These are phyloP conservation scores for Hemisphaericaspora lyxosophila DNA, from an alignment of 1,139 yeast species.

Conservation along the genomic window DNA sequence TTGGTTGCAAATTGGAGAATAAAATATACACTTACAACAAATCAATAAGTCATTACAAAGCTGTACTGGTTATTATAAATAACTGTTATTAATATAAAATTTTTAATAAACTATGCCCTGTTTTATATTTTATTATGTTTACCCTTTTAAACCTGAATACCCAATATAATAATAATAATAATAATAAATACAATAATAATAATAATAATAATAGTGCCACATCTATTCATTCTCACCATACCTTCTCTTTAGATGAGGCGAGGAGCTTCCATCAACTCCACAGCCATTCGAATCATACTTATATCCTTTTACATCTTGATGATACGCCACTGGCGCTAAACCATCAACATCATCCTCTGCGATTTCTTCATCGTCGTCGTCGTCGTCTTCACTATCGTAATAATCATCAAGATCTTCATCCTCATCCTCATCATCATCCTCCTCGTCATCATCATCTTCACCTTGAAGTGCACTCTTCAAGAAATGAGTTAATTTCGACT, in stretches of 20 bases:
- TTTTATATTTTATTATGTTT: no score
- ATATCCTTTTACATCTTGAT: constrained; percentile 5
- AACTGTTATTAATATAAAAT: no score
- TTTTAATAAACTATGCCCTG: no score
- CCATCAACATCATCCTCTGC: constrained; percentile 12
- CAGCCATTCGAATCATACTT: constrained; percentile 27
- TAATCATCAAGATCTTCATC: constrained; percentile 12
- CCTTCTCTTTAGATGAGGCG: constrained; percentile 38
- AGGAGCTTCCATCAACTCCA: constrained; percentile 32
- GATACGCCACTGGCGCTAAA: constrained; percentile 6
- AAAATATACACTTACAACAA: no score
- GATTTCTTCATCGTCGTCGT: constrained; percentile 13
- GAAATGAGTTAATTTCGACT: constrained; percentile 12
- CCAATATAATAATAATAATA: no score
- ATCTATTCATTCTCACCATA: constrained; percentile 11
- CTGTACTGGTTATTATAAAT: no score
- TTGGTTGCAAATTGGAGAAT: no score
- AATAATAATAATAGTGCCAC: not conserved
- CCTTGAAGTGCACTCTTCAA: constrained; percentile 11
- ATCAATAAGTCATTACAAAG: no score
- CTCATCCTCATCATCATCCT: constrained; percentile 10
- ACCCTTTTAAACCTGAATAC: not conserved
- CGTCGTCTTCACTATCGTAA: constrained; percentile 15
- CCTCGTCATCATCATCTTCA: constrained; percentile 7
- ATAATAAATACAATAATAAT: no score